A percentile compares a stretch with the other conserved stretches of the same genome.
These are phyloP conservation scores for Arabidopsis thaliana DNA, from an alignment of 345 rosid genomes.

Conservation along the genomic window TAIR10.1 NC_003074.8:10179001-10179500, in stretches of 20 bases:
- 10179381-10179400: constrained; percentile 11
- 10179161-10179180: constrained; percentile 31
- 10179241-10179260: constrained; percentile 26
- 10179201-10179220: background rate
- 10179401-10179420: constrained; percentile 40
- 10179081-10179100: constrained; percentile 21
- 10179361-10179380: constrained; percentile 36
- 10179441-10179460: too few relatives aligned
- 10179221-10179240: constrained; percentile 23
- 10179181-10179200: constrained; percentile 21
- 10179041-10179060: background rate
- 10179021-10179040: constrained; percentile 22
- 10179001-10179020: constrained; percentile 23
- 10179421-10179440: background rate
- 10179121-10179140: constrained; percentile 1
- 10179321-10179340: constrained; percentile 13
- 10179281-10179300: background rate
- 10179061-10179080: constrained; percentile 12
- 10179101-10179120: background rate
- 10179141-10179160: background rate
- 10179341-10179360: background rate
- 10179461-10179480: background rate
- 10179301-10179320: background rate
- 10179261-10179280: constrained; percentile 8
- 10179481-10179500: constrained; percentile 37